Evolutionary conservation across 768 basidiomycete genomes (phyloP).

Genomic region (Kwoniella sp.): DNA sequence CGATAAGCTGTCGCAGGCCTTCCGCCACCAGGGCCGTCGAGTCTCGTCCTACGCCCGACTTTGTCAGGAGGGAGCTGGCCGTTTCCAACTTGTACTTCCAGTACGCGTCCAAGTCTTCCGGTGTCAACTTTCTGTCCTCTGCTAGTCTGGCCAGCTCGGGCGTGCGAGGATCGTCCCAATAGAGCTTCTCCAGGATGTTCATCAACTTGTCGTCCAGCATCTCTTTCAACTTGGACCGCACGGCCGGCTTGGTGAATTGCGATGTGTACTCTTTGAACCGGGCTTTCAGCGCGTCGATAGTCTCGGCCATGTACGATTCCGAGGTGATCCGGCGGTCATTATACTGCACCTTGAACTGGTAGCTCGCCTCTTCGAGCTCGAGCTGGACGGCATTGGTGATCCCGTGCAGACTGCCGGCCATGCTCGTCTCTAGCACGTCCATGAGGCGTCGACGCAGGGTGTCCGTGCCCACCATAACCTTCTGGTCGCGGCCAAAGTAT

Average conservation of each 20-base stretch:
- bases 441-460: conserved; percentile 84
- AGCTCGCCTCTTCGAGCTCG: conserved; percentile 92
- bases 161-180: conserved; percentile 88
- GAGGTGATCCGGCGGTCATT: conserved; percentile 92
- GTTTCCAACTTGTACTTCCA: conserved; percentile 97
- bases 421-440: conserved; percentile 95
- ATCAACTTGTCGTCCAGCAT: conserved; percentile 96
- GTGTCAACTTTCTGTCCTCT: conserved; percentile 63
- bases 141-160: conserved; percentile 68
- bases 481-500: conserved; percentile 30
- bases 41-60: conserved; percentile 91
- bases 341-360: conserved; percentile 89
- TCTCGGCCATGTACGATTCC: conserved; percentile 96
- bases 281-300: conserved; percentile 81
- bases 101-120: conserved; percentile 74
- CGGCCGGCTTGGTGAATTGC: conserved; percentile 81
- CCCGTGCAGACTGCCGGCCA: conserved; percentile 90
- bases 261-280: conserved; percentile 79
- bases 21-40: conserved; percentile 92
- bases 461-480: conserved; percentile 81
- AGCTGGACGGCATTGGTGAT: conserved; percentile 97
- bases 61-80: conserved; percentile 85
- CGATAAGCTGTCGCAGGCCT: conserved; percentile 80
- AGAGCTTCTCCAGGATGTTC: conserved; percentile 93
- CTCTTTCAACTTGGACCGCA: conserved; percentile 78